Base-by-base conservation (phyloP, 1,284 basidiomycete genomes). In the Sporisorium reilianum region DNA sequence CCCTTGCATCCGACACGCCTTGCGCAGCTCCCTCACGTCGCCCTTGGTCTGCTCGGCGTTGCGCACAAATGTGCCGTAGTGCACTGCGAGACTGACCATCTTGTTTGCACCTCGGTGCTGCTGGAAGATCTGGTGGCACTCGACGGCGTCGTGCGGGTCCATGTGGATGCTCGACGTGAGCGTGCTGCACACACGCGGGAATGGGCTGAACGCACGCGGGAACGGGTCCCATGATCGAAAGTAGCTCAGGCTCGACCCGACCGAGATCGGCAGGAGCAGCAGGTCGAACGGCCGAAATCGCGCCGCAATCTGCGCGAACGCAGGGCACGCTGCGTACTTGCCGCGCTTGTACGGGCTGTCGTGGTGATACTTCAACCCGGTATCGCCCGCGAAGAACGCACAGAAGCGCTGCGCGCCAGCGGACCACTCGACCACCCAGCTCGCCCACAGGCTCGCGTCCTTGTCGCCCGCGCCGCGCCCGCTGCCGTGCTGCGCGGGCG, bases 401-500 rank as follows among this genome's bases (percentile, higher is more conserved):
- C 69, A 58, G 51, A 80, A 84, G 16, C 53, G 10, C 10, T 28
- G 46, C 11, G 23, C 6, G 11, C 0, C 12, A 8, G 5, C 32
- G 3, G 8, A 34, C 56, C 74, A 75, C 49, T 76, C 71, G 18
- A 84, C 53, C 5, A 72, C 64, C 81, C 81, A 84, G 41, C 75
- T 77, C 3, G 77, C 64, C 82, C 82, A 84, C 7, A 84, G 61
- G 20, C 69, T 70, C 5, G 65, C 44, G 23, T 73, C 64, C 12
- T 78, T 68, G 38, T 84, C 82, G 5, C 74, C 51, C 2, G 65
- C 74, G 1, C 63, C 73, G 11, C 82, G 61, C 0, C 82, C 82
- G 1, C 80, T 82, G 1, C 76, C 79, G 45, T 84, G 82, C 56
- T 84, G 82, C 1, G 81, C 81, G 0, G 82, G 82, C 36, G 81